These are phyloP conservation scores for Coemansia sp. DNA, from an alignment of 192 early-diverging fungal species.

Conservation along the genomic window DNA sequence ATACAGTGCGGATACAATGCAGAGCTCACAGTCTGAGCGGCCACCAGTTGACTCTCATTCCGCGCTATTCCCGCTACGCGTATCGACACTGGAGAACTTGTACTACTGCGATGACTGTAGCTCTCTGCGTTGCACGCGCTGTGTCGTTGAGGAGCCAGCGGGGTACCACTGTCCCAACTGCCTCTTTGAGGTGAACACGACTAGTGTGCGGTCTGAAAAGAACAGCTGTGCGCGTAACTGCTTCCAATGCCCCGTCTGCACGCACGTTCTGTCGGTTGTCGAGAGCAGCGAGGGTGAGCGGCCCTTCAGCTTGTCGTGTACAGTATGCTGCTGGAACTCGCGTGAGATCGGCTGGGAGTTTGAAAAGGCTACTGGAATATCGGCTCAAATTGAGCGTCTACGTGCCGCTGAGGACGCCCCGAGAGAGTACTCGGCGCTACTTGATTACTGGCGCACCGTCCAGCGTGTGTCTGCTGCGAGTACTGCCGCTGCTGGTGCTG, in stretches of 20 bases:
- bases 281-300: constrained; percentile 51
- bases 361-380: constrained; percentile 89
- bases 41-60: not conserved
- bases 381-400: constrained; percentile 82
- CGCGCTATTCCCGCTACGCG: constrained; percentile 29
- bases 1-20: not conserved
- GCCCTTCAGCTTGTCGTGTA: constrained; percentile 73
- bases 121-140: constrained; percentile 75
- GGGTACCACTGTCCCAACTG: constrained; percentile 96
- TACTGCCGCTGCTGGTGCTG: not conserved
- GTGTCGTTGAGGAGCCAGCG: constrained; percentile 80
- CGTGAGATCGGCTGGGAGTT: constrained; percentile 89
- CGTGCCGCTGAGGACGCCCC: constrained; percentile 68
- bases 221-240: constrained; percentile 93
- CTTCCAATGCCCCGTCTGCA: constrained; percentile 89
- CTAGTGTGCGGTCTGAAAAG: constrained; percentile 93
- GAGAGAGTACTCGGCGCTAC: constrained; percentile 80
- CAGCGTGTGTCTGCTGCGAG: constrained; percentile 51
- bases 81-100: constrained; percentile 62
- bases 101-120: constrained; percentile 92
- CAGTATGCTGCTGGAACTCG: constrained; percentile 93
- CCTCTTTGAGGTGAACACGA: constrained; percentile 94
- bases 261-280: constrained; percentile 73
- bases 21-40: not conserved
- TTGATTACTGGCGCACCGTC: constrained; percentile 81